Base-by-base conservation (phyloP, 2,329 filamentous ascomycete genomes). In the Diaporthe sp. region DNA sequence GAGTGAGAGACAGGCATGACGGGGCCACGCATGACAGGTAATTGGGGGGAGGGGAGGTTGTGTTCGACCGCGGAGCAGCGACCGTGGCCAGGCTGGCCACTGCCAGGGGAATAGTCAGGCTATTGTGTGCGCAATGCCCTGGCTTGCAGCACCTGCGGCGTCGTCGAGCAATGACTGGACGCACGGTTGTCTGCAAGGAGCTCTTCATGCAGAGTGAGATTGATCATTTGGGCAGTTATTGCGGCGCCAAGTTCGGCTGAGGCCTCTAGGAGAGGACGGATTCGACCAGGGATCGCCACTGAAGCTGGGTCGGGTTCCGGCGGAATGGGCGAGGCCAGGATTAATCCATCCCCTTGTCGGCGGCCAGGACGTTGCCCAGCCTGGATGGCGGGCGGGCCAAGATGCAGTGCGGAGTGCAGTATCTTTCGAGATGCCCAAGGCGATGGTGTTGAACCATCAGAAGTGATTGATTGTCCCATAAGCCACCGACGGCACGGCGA, bases 171-270 rank as follows among this genome's bases (percentile, higher is more conserved):
- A 31, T 57, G 68, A 42, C 51, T 57, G 51, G 69, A 58, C 55
- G 69, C 53, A 49, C 39, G 22, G 59, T 5, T 37, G 28, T 12
- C 37, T 55, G 58, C 49, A 55, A 65, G 58, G 53, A 72, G 57
- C n/a, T 44, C 28, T 6, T 31, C 37, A 73, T 73, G 71, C 71
- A 73, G 46, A 57, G 46, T 73, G 28, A 65, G 59, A 73, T 55
- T 65, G 58, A 65, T 73, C 58, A 73, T 62, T 55, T 65, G 58
- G 71, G 34, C 61, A 51, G 25, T 55, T 53, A 55, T 55, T 73
- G 71, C 37, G 46, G 51, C n/a, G 71, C 58, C 25, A 73, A 55
- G 49, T 65, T 25, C 51, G 58, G 58, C 46, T 55, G 49, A 28
- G 34, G 34, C 58, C 15, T 57, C 22, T 73, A 39, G 44, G 34